A percentile compares a stretch with the other conserved stretches of the same genome.
Evolutionary conservation across 129 eudicot genomes (phyloP).

Genomic region (Flaveria trinervia): DNA sequence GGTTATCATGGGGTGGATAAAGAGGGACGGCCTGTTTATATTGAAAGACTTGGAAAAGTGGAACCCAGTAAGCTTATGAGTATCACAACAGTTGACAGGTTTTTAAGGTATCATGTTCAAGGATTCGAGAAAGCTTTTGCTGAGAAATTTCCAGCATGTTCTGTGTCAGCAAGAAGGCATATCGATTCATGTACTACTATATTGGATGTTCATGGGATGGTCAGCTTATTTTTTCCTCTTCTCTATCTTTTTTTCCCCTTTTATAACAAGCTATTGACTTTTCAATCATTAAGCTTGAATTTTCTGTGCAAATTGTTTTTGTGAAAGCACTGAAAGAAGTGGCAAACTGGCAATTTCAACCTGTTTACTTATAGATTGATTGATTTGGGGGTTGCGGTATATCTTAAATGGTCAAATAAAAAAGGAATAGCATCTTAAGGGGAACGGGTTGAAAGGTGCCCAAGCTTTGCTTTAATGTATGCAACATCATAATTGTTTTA

Average conservation of each 20-base stretch:
- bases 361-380: too few relatives aligned
- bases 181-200: constrained; percentile 85
- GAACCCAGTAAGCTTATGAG: constrained; percentile 91
- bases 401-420: too few relatives aligned
- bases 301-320: too few relatives aligned
- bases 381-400: too few relatives aligned
- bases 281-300: too few relatives aligned
- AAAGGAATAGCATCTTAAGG: too few relatives aligned
- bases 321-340: too few relatives aligned
- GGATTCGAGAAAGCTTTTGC: constrained; percentile 88
- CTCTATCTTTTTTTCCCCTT: not conserved
- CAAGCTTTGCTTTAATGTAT: too few relatives aligned
- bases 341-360: too few relatives aligned
- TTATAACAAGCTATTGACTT: too few relatives aligned
- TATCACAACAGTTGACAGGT: constrained; percentile 83
- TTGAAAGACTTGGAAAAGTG: constrained; percentile 86
- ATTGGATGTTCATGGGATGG: constrained; percentile 94
- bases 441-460: too few relatives aligned
- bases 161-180: constrained; percentile 87
- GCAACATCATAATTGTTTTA: too few relatives aligned
- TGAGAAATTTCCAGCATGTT: constrained; percentile 95
- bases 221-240: constrained; percentile 31
- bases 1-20: constrained; percentile 94
- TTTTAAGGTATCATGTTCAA: constrained; percentile 84
- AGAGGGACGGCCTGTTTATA: constrained; percentile 87